A percentile compares a stretch with the other conserved stretches of the same genome.
These are phyloP conservation scores for Boeremia lycopersici DNA, from an alignment of 2,329 filamentous ascomycete species.

Conservation along the genomic window DNA sequence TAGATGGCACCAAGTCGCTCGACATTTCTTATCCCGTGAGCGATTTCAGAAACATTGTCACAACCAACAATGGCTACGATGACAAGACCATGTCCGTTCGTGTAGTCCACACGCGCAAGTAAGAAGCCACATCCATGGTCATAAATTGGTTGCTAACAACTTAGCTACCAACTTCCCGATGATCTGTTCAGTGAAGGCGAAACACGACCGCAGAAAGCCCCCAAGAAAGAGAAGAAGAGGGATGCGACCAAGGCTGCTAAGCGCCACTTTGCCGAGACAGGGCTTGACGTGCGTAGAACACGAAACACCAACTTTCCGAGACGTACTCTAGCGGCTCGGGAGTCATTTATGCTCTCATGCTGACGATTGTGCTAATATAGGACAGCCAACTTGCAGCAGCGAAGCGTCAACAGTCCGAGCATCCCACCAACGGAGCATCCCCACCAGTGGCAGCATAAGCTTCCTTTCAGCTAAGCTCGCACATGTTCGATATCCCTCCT, in stretches of 20 bases:
- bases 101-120: conserved; percentile 87
- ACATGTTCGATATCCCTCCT: conserved; percentile 34
- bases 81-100: conserved; percentile 77
- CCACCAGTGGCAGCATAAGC: conserved; percentile 38
- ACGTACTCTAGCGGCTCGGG: conserved; percentile 23
- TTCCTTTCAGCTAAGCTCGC: conserved; percentile 37
- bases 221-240: conserved; percentile 50
- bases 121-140: conserved; percentile 46
- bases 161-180: conserved; percentile 82
- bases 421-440: conserved; percentile 36
- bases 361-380: conserved; percentile 47
- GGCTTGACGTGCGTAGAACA: conserved; percentile 53
- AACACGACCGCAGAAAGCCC: conserved; percentile 51
- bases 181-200: conserved; percentile 89
- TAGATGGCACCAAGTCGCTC: conserved; percentile 68
- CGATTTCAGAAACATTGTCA: conserved; percentile 85
- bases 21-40: conserved; percentile 82
- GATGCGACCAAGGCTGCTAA: conserved; percentile 42
- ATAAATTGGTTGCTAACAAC: conserved; percentile 23
- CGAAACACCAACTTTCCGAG: conserved; percentile 26
- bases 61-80: conserved; percentile 75
- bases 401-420: conserved; percentile 43
- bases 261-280: conserved; percentile 52
- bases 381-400: conserved; percentile 40
- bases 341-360: conserved; percentile 31